phyloP scores from a whole-genome alignment of 139 green algal genomes.

The Marvania coccoides region DNA sequence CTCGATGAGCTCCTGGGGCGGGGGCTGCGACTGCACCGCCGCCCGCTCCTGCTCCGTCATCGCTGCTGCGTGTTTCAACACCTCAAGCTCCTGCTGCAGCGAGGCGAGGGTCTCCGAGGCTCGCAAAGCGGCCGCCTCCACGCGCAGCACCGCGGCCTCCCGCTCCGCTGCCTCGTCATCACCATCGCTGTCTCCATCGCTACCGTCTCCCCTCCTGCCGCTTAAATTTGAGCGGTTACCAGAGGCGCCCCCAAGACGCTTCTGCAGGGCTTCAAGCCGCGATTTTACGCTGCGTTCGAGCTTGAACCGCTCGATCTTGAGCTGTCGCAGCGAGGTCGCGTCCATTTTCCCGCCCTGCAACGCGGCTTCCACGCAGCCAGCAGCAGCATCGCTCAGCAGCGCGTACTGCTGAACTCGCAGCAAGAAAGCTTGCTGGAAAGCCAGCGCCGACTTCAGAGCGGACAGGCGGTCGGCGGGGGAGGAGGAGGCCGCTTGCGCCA shows the following conservation, averaged over 20 bases:
- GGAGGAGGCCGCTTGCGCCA: not conserved
- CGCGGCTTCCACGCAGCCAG: not conserved
- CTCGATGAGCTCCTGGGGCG: conserved; percentile 13
- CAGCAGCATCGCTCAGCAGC: conserved; percentile 19
- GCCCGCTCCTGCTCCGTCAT: conserved; percentile 22
- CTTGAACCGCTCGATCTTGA: conserved; percentile 61
- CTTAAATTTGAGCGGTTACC: conserved; percentile 3
- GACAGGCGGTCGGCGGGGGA: not conserved
- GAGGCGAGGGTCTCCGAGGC: conserved; percentile 21
- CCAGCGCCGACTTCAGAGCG: not conserved
- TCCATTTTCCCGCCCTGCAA: conserved; percentile 6
- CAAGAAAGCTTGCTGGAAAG: conserved; percentile 18
- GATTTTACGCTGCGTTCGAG: conserved; percentile 31
- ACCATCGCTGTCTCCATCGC: not conserved
- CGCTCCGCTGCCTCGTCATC: conserved; percentile 52
- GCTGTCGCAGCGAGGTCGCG: conserved; percentile 12
- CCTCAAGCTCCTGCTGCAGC: conserved; percentile 48
- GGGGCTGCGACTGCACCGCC: not conserved
- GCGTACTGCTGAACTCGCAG: conserved; percentile 24
- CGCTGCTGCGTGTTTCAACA: conserved; percentile 36
- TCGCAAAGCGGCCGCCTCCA: conserved; percentile 37
- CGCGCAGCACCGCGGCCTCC: conserved; percentile 29
- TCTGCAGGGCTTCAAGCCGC: conserved; percentile 24
- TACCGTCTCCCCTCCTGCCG: conserved; percentile 6
- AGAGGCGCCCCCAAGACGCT: conserved; percentile 11